Conservation (phyloP, 352 stramenopile genomes). For the Phytophthora tubulina region DNA sequence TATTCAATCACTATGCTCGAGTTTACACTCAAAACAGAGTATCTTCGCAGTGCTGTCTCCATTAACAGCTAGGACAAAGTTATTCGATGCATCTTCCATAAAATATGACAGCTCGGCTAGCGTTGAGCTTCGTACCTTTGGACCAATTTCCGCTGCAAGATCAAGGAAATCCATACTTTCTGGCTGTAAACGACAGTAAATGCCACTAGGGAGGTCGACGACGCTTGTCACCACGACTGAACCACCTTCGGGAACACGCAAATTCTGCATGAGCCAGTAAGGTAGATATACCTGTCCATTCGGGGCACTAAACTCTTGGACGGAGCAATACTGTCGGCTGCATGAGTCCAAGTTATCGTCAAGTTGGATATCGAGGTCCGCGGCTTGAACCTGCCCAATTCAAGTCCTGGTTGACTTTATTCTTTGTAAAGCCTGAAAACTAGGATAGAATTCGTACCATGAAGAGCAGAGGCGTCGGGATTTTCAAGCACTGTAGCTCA, state of each 20-base stretch:
- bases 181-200: conserved; percentile 70
- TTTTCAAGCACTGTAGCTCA: no score
- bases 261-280: conserved; percentile 80
- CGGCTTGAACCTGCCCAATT: conserved; percentile 14
- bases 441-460: conserved; percentile 33
- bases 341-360: not conserved
- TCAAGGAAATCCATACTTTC: conserved; percentile 58
- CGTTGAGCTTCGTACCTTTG: conserved; percentile 47
- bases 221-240: conserved; percentile 51
- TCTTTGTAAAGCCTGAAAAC: not conserved
- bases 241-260: conserved; percentile 50
- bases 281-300: conserved; percentile 63
- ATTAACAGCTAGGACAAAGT: conserved; percentile 49
- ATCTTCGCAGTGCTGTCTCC: conserved; percentile 64
- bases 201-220: conserved; percentile 43
- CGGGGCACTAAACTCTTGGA: conserved; percentile 73
- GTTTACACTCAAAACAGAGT: conserved; percentile 62
- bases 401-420: not conserved
- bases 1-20: conserved; percentile 70
- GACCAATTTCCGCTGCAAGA: conserved; percentile 61
- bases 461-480: no score
- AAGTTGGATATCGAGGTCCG: conserved; percentile 26
- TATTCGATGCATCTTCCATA: not conserved
- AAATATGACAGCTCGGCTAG: not conserved
- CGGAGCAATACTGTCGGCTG: conserved; percentile 58